Conservation (phyloP, 129 eudicot species). For the Silybum marianum region DNA sequence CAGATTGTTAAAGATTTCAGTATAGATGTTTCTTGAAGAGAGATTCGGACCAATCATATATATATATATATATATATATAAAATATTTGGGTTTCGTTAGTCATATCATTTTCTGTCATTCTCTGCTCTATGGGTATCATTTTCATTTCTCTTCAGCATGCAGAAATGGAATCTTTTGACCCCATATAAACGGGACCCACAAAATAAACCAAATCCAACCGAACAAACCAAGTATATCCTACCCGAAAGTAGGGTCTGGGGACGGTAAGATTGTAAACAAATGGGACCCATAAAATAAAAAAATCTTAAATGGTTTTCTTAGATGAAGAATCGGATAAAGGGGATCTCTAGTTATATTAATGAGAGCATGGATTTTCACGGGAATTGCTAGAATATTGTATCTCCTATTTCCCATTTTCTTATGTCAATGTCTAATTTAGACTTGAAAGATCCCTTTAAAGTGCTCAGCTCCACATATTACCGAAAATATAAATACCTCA, state of each 20-base stretch:
- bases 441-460: slow-evolving; percentile 20
- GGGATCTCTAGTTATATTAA: slow-evolving; percentile 11
- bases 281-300: slow-evolving; percentile 14
- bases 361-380: slow-evolving; percentile 11
- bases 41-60: slow-evolving; percentile 1
- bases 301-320: slow-evolving; percentile 3
- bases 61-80: too few species aligned
- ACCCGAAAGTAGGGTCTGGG: background rate
- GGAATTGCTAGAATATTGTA: slow-evolving; percentile 4
- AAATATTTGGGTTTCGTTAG: background rate
- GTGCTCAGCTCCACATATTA: slow-evolving; percentile 34
- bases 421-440: background rate
- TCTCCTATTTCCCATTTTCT: slow-evolving; percentile 5
- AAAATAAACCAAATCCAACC: background rate
- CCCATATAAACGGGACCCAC: background rate
- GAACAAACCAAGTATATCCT: background rate
- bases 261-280: background rate
- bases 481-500: slow-evolving; percentile 37
- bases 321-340: slow-evolving; percentile 16
- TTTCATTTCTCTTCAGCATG: background rate
- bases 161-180: background rate
- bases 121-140: slow-evolving; percentile 14
- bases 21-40: background rate
- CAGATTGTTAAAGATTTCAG: background rate
- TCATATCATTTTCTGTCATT: background rate